Evolutionary conservation across 2,329 filamentous ascomycete species (phyloP).

Genomic region (Anthostomella pinea): DNA sequence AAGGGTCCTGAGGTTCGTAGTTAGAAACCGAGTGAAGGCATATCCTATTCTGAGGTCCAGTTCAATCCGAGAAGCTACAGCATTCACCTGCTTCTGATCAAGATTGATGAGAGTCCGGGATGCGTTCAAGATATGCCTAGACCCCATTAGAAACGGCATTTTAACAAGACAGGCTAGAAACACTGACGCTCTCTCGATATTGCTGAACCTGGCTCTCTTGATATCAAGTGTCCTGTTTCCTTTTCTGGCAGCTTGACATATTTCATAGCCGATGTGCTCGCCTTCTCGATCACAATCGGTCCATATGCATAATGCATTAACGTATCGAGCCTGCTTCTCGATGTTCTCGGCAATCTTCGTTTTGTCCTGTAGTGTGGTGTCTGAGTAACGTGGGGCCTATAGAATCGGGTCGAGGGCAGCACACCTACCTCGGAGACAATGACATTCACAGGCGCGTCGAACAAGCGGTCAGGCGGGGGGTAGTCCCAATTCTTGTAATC

Average conservation of each 20-base stretch:
- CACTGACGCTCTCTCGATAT: constrained; percentile 82
- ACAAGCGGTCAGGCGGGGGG: constrained; percentile 75
- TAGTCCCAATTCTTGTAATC: constrained; percentile 77
- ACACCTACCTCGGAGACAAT: constrained; percentile 63
- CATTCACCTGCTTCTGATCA: constrained; percentile 82
- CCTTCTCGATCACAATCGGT: constrained; percentile 98
- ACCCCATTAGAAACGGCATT: constrained; percentile 7
- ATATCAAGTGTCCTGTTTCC: constrained; percentile 73
- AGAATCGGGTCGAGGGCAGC: no score
- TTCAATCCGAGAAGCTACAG: constrained; percentile 85
- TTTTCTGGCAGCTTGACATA: constrained; percentile 74
- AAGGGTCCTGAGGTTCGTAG: constrained; percentile 70
- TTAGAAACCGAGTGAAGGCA: constrained; percentile 87
- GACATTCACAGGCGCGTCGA: constrained; percentile 73
- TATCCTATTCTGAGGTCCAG: constrained; percentile 89
- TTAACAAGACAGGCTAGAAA: neutral
- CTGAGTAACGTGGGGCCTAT: no score
- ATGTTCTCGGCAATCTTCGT: constrained; percentile 83
- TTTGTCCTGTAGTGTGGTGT: constrained; percentile 59
- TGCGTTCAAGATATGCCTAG: constrained; percentile 80
- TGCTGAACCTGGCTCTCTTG: constrained; percentile 88
- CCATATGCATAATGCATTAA: constrained; percentile 88
- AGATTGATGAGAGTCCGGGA: constrained; percentile 73
- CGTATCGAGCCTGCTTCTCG: constrained; percentile 67
- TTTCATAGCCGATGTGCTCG: constrained; percentile 92